Conservation (phyloP, 2,329 filamentous ascomycete species). For the Trichoderma sp. region DNA sequence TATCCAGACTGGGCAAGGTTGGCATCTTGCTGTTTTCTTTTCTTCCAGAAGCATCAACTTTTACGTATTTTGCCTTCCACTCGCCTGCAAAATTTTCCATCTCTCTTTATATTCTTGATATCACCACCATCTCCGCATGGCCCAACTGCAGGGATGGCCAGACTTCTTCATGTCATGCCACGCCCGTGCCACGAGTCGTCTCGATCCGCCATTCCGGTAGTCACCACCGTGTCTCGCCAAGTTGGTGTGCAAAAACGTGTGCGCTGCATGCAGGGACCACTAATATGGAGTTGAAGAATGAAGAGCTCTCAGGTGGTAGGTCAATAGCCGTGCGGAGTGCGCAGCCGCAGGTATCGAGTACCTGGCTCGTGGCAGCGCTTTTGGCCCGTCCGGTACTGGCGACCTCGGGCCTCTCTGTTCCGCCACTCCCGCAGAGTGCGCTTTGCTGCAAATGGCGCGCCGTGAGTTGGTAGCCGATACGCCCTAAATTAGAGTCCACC, state of each 20-base stretch:
- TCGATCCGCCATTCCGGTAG: conserved; percentile 20
- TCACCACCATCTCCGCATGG: not conserved
- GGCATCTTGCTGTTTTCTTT: not conserved
- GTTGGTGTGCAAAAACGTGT: conserved; percentile 17
- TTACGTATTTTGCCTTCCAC: not conserved
- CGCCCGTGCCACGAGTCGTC: conserved; percentile 17
- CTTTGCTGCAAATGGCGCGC: not conserved
- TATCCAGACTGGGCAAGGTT: no score
- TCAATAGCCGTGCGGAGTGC: conserved; percentile 3
- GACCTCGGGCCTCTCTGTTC: not conserved
- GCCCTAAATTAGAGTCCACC: not conserved
- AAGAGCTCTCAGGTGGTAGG: conserved; percentile 18
- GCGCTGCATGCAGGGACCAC: conserved; percentile 23
- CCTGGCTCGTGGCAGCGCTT: not conserved
- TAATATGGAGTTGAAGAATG: conserved; percentile 18
- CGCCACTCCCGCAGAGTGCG: not conserved
- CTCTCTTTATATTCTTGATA: not conserved
- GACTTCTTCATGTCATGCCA: conserved; percentile 4
- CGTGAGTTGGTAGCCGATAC: not conserved
- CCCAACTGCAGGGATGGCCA: conserved; percentile 16
- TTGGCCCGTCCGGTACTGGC: not conserved
- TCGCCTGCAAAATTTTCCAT: not conserved
- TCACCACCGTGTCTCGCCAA: conserved; percentile 13
- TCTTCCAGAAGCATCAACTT: not conserved
- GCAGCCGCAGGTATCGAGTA: not conserved